Evolutionary conservation across 441 rosid species (phyloP).

Genomic region (Gossypium lobatum): DNA sequence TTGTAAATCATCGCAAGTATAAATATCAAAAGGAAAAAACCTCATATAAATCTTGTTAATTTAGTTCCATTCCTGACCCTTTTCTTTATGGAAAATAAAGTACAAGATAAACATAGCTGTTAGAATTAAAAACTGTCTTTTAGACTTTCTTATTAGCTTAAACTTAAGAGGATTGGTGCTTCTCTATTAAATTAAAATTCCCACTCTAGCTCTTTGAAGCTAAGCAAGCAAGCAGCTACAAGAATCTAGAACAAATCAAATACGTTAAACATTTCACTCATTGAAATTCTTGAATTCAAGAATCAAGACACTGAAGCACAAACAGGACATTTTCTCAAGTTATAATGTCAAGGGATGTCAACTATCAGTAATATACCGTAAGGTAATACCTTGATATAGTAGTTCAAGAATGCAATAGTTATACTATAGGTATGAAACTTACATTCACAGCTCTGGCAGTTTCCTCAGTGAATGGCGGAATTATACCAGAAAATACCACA

Average conservation of each 20-base stretch:
- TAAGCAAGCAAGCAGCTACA: background rate
- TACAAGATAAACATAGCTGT: background rate
- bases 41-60: background rate
- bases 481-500: constrained; percentile 47
- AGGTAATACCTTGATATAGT: background rate
- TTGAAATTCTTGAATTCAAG: background rate
- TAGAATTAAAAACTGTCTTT: background rate
- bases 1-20: background rate
- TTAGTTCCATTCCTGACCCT: background rate
- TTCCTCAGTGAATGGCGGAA: constrained; percentile 74
- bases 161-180: background rate
- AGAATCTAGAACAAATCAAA: background rate
- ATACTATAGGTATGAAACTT: constrained; percentile 24
- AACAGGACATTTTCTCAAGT: background rate
- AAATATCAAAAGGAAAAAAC: background rate
- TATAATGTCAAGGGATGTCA: background rate
- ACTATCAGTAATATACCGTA: background rate
- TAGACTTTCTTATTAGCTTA: background rate
- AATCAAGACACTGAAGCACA: background rate
- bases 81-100: constrained; percentile 1
- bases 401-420: constrained; percentile 3
- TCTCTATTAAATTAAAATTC: background rate
- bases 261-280: background rate
- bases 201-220: background rate
- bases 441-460: constrained; percentile 87